Evolutionary conservation across 345 rosid genomes (phyloP), one percentile per base, ranked within the genome.

Genomic region (Garcia nutans): DNA sequence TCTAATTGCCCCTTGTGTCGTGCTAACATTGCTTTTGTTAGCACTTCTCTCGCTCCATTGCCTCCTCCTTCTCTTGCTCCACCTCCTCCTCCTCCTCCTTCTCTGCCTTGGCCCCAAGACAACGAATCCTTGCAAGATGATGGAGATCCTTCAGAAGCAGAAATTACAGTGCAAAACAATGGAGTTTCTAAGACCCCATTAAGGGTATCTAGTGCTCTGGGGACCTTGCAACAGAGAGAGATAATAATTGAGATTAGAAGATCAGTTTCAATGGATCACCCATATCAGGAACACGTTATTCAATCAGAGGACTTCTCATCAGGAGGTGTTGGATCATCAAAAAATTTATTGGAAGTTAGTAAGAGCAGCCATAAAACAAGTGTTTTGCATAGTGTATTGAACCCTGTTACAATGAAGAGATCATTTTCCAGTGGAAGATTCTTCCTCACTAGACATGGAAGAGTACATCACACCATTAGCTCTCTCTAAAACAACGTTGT

Each of bases 1-100:
- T 87, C 96, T 3, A 93, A 87, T 68, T 96, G 99, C 83, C 99
- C 99, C 0, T 70, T 96, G 67, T 93, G 98, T 71, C 96, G 99
- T 1, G 91, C 93, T 19, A 87, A 88, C 60, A 80, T 96, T 24
- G 65, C 83, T 47, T 80, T 85, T 63, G 49, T 86, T 2, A 67
- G 71, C 65, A 68, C 78, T 73, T 72, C 89, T 50, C 78, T 82
- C 68, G 77, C 80, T 74, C 59, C 65, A 16, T 61, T 68, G 24
- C 78, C 83, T 66, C 75, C 82, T 78, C 58, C 79, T 64, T 71
- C 81, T 68, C 42, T 77, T 17, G 74, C 61, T 47, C 70, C 79
- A 71, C 70, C 61, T 47, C 70, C 79, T 73, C 70, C 88, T 77
- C 61, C 79, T 63, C 72, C 83, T 66, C 47, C 78, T 37, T 37